These are phyloP conservation scores for Pulveroboletus ravenelii DNA, from an alignment of 768 basidiomycete species.

Conservation along the genomic window DNA sequence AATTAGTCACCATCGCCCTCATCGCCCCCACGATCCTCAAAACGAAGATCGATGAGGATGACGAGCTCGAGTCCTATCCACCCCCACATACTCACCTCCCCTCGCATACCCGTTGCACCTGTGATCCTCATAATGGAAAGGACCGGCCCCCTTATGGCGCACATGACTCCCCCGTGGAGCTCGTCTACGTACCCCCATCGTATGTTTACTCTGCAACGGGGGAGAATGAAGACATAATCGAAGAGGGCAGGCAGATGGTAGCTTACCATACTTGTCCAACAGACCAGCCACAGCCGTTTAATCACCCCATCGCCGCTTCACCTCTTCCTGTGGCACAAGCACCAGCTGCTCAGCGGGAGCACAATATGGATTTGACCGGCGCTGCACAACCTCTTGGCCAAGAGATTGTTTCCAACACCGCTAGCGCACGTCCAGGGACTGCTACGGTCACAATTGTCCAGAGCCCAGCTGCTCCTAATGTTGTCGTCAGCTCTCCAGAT, in stretches of 20 bases:
- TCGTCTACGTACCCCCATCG: slow-evolving; percentile 65
- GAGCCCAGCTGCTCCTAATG: slow-evolving; percentile 22
- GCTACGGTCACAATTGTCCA: slow-evolving; percentile 6
- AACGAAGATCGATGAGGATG: slow-evolving; percentile 55
- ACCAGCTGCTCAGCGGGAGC: slow-evolving; percentile 2
- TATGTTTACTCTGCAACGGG: slow-evolving; percentile 23
- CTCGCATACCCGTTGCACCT: slow-evolving; percentile 1
- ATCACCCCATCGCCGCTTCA: slow-evolving; percentile 10
- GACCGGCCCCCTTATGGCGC: slow-evolving; percentile 18
- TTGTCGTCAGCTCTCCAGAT: slow-evolving; percentile 35
- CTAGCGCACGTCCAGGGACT: slow-evolving; percentile 13
- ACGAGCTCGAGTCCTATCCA: slow-evolving; percentile 19
- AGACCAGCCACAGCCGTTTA: slow-evolving; percentile 11
- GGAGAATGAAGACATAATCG: slow-evolving; percentile 17
- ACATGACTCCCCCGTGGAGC: slow-evolving; percentile 54
- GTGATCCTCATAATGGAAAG: slow-evolving; percentile 5
- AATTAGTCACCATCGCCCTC: slow-evolving; percentile 65
- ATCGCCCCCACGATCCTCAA: slow-evolving; percentile 86
- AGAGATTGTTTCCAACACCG: slow-evolving; percentile 13
- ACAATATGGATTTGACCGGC: slow-evolving; percentile 6
- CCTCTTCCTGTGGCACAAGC: slow-evolving; percentile 2
- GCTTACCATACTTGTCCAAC: slow-evolving; percentile 14
- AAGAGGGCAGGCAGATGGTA: slow-evolving; percentile 17
- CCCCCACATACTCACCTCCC: slow-evolving; percentile 11
- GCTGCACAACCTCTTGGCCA: slow-evolving; percentile 17